Conservation (phyloP, 2,329 filamentous ascomycete genomes). For the Penicillium sp. region DNA sequence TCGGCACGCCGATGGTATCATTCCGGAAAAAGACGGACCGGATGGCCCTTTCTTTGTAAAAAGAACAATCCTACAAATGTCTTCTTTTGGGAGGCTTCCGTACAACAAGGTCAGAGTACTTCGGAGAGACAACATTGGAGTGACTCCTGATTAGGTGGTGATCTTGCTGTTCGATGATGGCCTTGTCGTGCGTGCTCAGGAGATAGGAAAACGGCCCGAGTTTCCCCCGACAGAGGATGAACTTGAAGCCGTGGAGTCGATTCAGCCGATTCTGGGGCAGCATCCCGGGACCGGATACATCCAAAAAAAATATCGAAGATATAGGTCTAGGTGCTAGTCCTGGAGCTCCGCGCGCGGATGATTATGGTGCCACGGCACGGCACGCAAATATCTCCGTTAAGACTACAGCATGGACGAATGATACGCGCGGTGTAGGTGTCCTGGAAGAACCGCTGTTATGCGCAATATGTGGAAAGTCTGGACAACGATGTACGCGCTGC, state of each 20-base stretch:
- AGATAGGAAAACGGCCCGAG: not conserved
- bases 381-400: not conserved
- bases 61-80: no score
- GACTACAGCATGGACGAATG: no score
- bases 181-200: no score
- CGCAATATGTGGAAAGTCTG: not conserved
- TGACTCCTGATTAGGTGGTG: no score
- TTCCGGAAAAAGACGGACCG: no score
- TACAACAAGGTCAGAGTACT: no score
- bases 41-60: no score
- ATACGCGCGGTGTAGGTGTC: not conserved
- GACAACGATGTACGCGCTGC: no score
- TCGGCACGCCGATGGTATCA: no score
- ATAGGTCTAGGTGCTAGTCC: not conserved
- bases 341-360: not conserved
- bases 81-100: no score
- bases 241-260: not conserved
- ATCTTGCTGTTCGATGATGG: no score
- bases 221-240: not conserved
- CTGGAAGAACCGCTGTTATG: not conserved
- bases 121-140: no score
- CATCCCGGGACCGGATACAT: not conserved
- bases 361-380: not conserved
- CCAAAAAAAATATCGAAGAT: not conserved
- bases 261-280: not conserved